Evolutionary conservation across 805 yeast species (phyloP), one percentile per base, ranked within the genome.

Genomic region (Jamesozyma lodderae): DNA sequence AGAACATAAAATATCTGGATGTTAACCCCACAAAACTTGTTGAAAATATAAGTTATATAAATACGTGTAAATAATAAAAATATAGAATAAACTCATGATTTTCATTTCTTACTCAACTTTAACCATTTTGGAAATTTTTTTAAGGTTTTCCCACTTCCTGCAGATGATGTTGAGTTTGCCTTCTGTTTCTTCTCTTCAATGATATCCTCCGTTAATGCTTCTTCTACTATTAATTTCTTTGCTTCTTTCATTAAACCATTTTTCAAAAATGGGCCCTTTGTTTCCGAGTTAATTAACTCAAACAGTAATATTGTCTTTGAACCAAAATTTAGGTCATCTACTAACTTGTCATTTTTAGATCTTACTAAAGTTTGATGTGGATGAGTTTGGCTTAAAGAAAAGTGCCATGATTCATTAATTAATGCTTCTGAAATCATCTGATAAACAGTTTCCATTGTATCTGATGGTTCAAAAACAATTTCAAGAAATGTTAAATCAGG

Each of bases 401-500:
- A 75, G 2, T 47, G 46, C 1, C 40, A 38, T 17, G 44, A 36
- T 4, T 60, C 49, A 19, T 61, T 46, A 3, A 53, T 40, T 6
- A 72, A 35, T 40, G 56, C 43, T 38, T 60, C 33, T 31, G 46
- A 31, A 4, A 64, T 56, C 25, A 50, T 43, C 0, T 45, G 40
- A 40, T 67, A 66, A 6, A 67, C 43, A 8, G 48, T 50, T 0
- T 31, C 14, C 33, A 61, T 49, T 0, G 72, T 67, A 35, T 75
- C 75, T 1, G 49, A 47, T 6, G 75, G 66, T 9, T 52, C 50
- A 45, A 79, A 70, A n/a, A 60, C 64, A 14, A 73, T 62, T 45
- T 79, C 77, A 1, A 79, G 51, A 17, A 62, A 62, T 3, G 68
- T 63, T 38, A 68, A 66, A 53, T 79, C 82, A 0, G 84, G 83